phyloP scores from a whole-genome alignment of 805 yeast genomes.

The Cyberlindnera mycetangii region DNA sequence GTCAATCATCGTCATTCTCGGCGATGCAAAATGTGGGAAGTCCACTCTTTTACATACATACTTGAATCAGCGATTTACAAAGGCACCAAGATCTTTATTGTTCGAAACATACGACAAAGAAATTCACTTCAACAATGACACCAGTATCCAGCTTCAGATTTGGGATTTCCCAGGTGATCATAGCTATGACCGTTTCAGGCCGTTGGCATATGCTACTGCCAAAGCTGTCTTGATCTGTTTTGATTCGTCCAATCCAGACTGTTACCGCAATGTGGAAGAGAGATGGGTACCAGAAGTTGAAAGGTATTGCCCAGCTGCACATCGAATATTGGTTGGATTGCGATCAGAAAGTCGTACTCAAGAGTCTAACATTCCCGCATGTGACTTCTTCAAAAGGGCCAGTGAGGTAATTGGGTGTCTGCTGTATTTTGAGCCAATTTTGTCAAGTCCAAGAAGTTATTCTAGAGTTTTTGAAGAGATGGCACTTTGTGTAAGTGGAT shows the following conservation, averaged over 20 bases:
- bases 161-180: conserved; percentile 43
- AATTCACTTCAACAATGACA: conserved; percentile 17
- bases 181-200: conserved; percentile 39
- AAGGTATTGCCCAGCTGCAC: conserved; percentile 37
- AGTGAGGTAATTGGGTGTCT: conserved; percentile 32
- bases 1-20: conserved; percentile 21
- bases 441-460: conserved; percentile 17
- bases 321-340: conserved; percentile 36
- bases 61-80: conserved; percentile 15
- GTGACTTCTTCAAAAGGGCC: conserved; percentile 28
- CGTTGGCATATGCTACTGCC: conserved; percentile 40
- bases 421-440: conserved; percentile 36
- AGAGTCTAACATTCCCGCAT: conserved; percentile 28
- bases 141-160: conserved; percentile 31
- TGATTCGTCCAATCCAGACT: conserved; percentile 32
- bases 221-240: conserved; percentile 38
- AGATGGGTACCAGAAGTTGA: conserved; percentile 43
- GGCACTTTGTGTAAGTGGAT: conserved; percentile 15
- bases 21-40: conserved; percentile 30
- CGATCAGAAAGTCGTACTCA: conserved; percentile 32
- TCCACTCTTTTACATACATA: conserved; percentile 25
- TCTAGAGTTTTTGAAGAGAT: conserved; percentile 20
- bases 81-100: conserved; percentile 5
- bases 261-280: conserved; percentile 35
- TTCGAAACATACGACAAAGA: conserved; percentile 27